Base-by-base conservation (phyloP, 441 rosid genomes). In the Euphorbia neoarborescens region DNA sequence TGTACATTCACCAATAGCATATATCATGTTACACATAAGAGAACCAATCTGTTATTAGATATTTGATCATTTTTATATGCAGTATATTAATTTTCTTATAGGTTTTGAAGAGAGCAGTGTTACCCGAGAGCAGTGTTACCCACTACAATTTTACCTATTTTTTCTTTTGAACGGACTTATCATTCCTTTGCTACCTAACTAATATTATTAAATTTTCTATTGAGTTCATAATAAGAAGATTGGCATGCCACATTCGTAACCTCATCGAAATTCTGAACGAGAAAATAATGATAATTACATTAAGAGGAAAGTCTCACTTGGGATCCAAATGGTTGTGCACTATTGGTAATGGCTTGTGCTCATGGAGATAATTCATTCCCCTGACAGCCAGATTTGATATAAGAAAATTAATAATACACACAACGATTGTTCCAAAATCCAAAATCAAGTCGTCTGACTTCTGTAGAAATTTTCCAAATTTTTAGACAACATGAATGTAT, bases 341-440 rank as follows among this genome's bases (percentile, higher is more conserved):
- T 74, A 85, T 82, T 10, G 91, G 85, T 0, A 77, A 71, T 5
- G 89, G 87, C 71, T 85, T 87, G 79, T 87, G 89, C 82, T 80
- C 40, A 44, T 84, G 91, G 65, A 87, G 88, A 74, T 87, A 87
- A 73, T 84, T 85, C 88, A 87, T 83, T 76, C 91, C 91, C 71
- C 91, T 87, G 81, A 66, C 37, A 62, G 57, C 67, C 25, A n/a
- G 63, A 69, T 53, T 63, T 68, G 20, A 27, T 32, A 22, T 58
- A 27, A 50, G 4, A 60, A 5, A 42, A 35, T 34, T 22, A 19
- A 48, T 14, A 48, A 48, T 14, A 48, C 15, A 56, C 6, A n/a
- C 28, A 56, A 24, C 4, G 15, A 12, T 25, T 25, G 7, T 2
- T 27, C 50, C 17, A 44, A 44, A 10, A 24, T 56, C 17, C 32